These are phyloP conservation scores for Diaporthe sp. DNA, from an alignment of 2,329 filamentous ascomycete species.

Conservation along the genomic window DNA sequence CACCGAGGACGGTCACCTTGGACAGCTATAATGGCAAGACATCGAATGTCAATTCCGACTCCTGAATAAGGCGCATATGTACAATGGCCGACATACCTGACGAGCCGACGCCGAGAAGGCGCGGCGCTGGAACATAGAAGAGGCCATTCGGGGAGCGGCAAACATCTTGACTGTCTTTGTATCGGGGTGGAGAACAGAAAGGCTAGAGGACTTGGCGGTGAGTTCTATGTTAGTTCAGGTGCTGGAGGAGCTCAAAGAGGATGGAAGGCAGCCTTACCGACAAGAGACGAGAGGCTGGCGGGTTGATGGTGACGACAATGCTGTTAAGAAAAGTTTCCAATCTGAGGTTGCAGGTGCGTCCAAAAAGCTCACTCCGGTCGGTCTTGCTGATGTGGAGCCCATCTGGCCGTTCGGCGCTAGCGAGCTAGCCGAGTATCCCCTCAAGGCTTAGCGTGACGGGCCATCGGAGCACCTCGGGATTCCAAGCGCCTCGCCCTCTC, in stretches of 20 bases:
- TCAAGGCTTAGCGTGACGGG: conserved; percentile 23
- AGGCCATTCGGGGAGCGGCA: conserved; percentile 74
- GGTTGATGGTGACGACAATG: conserved; percentile 25
- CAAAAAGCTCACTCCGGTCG: conserved; percentile 32
- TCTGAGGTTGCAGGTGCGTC: conserved; percentile 30
- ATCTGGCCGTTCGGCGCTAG: conserved; percentile 27
- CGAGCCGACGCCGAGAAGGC: conserved; percentile 85
- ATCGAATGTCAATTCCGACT: conserved; percentile 21
- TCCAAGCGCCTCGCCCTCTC: background rate
- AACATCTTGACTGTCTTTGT: conserved; percentile 73
- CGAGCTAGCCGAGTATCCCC: conserved; percentile 25
- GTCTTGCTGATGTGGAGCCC: conserved; percentile 35
- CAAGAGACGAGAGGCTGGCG: conserved; percentile 6
- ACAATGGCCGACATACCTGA: conserved; percentile 66
- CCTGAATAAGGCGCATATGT: background rate
- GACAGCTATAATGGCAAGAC: conserved; percentile 73
- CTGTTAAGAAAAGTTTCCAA: conserved; percentile 35
- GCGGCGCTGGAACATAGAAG: conserved; percentile 78
- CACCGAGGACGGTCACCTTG: conserved; percentile 98
- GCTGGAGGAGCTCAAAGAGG: background rate
- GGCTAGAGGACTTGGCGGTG: background rate
- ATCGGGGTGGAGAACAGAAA: conserved; percentile 4
- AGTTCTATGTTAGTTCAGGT: background rate
- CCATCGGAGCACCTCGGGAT: conserved; percentile 30
- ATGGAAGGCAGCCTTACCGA: conserved; percentile 11